phyloP scores from a whole-genome alignment of 805 yeast genomes.

The Candida multigemmis region DNA sequence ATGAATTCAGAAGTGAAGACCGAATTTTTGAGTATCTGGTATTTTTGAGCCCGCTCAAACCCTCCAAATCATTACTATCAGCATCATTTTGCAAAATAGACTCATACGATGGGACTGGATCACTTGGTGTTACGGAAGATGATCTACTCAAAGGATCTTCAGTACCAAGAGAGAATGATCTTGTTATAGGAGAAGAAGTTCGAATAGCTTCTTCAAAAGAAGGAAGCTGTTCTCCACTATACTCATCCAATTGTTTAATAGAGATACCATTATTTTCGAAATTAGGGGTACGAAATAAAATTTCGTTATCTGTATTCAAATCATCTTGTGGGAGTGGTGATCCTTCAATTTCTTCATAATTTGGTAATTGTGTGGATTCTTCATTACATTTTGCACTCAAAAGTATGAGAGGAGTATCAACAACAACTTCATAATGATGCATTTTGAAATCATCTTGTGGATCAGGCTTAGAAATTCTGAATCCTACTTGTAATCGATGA shows the following conservation, averaged over 20 bases:
- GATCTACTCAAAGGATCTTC: conserved; percentile 31
- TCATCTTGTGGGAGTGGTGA: conserved; percentile 8
- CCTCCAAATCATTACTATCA: conserved; percentile 3
- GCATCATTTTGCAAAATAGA: conserved; percentile 1
- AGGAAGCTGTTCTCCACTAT: conserved; percentile 34
- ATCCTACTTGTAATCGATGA: conserved; percentile 63
- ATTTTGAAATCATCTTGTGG: conserved; percentile 33
- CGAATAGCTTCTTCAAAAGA: conserved; percentile 65
- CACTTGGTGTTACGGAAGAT: conserved; percentile 18
- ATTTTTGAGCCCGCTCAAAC: too few species aligned
- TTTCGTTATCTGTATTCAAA: conserved; percentile 7
- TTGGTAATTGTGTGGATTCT: conserved; percentile 30
- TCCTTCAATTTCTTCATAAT: conserved; percentile 19
- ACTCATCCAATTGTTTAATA: conserved; percentile 16
- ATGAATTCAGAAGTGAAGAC: conserved; percentile 21
- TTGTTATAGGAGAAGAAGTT: conserved; percentile 33
- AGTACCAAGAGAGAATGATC: conserved; percentile 24
- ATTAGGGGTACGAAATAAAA: conserved; percentile 30
- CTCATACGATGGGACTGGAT: conserved; percentile 27
- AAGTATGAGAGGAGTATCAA: conserved; percentile 62
- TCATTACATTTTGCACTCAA: conserved; percentile 34
- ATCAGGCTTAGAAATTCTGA: conserved; percentile 59
- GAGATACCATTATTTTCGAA: conserved; percentile 20
- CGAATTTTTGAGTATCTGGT: conserved; percentile 13
- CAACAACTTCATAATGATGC: conserved; percentile 74